Conservation (phyloP, 768 basidiomycete genomes). For the Tylopilus vinaceipallidus region DNA sequence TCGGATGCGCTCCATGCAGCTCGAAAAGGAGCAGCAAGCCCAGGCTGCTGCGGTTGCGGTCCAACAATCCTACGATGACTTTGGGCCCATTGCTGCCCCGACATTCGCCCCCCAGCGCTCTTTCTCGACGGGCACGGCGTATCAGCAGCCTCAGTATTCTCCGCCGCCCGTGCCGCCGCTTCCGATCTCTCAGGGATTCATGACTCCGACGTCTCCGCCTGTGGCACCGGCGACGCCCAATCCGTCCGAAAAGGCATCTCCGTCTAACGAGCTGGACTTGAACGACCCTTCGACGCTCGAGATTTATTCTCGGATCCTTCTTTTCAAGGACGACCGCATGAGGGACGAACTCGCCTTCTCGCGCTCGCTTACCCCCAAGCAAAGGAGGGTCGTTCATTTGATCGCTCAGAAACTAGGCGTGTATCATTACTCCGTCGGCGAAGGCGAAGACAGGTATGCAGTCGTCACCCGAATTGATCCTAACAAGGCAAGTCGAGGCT, state of each 20-base stretch:
- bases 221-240: conserved; percentile 59
- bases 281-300: conserved; percentile 96
- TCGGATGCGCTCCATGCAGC: conserved; percentile 95
- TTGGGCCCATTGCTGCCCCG: conserved; percentile 54
- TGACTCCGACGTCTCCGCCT: conserved; percentile 48
- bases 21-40: conserved; percentile 75
- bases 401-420: conserved; percentile 96
- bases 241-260: conserved; percentile 59
- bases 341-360: conserved; percentile 97
- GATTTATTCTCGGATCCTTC: conserved; percentile 92
- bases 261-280: conserved; percentile 79
- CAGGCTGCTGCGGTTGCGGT: conserved; percentile 13
- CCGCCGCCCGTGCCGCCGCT: conserved; percentile 49
- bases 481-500: conserved; percentile 57
- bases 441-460: conserved; percentile 89
- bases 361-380: conserved; percentile 77
- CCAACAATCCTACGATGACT: conserved; percentile 67
- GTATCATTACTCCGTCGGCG: conserved; percentile 90
- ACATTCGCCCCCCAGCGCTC: conserved; percentile 72
- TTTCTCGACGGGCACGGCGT: conserved; percentile 59
- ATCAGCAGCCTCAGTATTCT: conserved; percentile 64
- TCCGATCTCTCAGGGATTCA: conserved; percentile 41
- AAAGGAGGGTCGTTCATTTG: conserved; percentile 90
- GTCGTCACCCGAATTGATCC: conserved; percentile 92
- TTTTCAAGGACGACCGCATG: conserved; percentile 98